phyloP scores from a whole-genome alignment of 1,139 yeast genomes.

The Diutina mesorugosa region DNA sequence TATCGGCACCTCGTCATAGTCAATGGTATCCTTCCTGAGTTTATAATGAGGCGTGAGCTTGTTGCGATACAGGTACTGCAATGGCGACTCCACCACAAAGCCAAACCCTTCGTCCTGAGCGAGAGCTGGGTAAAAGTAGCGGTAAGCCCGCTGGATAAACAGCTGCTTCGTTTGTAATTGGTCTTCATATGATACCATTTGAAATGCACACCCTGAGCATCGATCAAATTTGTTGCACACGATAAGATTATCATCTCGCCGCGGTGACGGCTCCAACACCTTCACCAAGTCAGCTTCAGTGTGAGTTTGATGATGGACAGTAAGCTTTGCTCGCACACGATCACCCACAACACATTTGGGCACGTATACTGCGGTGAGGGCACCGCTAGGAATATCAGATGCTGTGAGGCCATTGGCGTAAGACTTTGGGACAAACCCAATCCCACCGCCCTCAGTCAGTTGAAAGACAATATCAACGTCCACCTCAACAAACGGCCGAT shows the following conservation, averaged over 20 bases:
- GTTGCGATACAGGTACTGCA: slow-evolving; percentile 23
- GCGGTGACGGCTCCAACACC: slow-evolving; percentile 7
- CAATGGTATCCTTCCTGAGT: slow-evolving; percentile 6
- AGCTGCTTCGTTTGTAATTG: slow-evolving; percentile 21
- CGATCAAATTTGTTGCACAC: slow-evolving; percentile 65
- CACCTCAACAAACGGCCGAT: slow-evolving; percentile 12
- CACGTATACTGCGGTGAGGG: slow-evolving; percentile 15
- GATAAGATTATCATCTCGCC: slow-evolving; percentile 17
- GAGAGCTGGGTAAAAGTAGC: slow-evolving; percentile 17
- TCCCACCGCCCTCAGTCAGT: slow-evolving; percentile 26
- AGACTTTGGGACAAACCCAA: slow-evolving; percentile 20
- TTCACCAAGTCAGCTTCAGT: slow-evolving; percentile 19
- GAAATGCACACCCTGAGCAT: slow-evolving; percentile 42
- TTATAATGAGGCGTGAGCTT: slow-evolving; percentile 25
- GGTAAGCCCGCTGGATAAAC: slow-evolving; percentile 21
- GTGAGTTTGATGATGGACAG: slow-evolving; percentile 17
- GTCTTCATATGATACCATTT: slow-evolving; percentile 28
- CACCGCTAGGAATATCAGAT: slow-evolving; percentile 7
- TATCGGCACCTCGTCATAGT: slow-evolving; percentile 7
- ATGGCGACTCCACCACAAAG: slow-evolving; percentile 15
- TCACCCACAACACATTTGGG: slow-evolving; percentile 32
- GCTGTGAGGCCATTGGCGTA: slow-evolving; percentile 10
- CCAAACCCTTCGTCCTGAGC: slow-evolving; percentile 6
- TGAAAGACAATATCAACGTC: slow-evolving; percentile 16
- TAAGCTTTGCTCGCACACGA: slow-evolving; percentile 15